Evolutionary conservation across 345 rosid species (phyloP), one percentile per base, ranked within the genome.

Genomic region (Nasturtium officinale): DNA sequence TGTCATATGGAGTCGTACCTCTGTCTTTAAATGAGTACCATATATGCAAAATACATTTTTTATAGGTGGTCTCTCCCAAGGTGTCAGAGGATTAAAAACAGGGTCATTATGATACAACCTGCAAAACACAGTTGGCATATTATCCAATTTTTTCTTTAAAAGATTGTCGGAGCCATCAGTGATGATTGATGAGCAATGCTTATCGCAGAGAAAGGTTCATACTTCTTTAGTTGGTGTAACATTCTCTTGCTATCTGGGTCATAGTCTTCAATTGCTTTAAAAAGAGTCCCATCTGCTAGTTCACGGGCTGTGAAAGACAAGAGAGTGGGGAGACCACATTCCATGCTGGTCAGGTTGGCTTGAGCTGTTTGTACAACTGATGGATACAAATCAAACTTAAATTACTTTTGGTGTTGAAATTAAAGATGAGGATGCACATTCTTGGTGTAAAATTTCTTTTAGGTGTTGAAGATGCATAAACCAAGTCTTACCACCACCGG

Each of bases 1-100:
- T 59, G 64, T 20, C 38, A 64, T 20, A 38, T 57, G 38, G 62
- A 60, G 53, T 67, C 28, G 51, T 88, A 88, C 99, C 99, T 91
- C 98, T 9, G 99, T 95, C 89, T 81, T 95, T 60, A 66, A 77
- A 79, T 95, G 92, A 73, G 86, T 48, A 72, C 99, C 98, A 80
- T 91, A 91, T 80, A 95, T 91, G 82, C 99, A 95, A 74, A 95
- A 95, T 47, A 90, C 83, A 80, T 95, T 95, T 83, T 86, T 91
- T 45, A 91, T 86, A 67, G 99, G 99, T 53, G 99, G 99, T 72
- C 99, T 90, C 55, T 95, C 99, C 97, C 98, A 95, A 50, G 99
- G 97, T 45, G 96, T 84, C 30, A 95, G 90, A 72, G 99, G 97
- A 85, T 95, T 91, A 69, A 88, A 73, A 77, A 95, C 89, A 78